These are phyloP conservation scores for Aspergillus pseudotamarii DNA, from an alignment of 2,329 filamentous ascomycete species.

Conservation along the genomic window DNA sequence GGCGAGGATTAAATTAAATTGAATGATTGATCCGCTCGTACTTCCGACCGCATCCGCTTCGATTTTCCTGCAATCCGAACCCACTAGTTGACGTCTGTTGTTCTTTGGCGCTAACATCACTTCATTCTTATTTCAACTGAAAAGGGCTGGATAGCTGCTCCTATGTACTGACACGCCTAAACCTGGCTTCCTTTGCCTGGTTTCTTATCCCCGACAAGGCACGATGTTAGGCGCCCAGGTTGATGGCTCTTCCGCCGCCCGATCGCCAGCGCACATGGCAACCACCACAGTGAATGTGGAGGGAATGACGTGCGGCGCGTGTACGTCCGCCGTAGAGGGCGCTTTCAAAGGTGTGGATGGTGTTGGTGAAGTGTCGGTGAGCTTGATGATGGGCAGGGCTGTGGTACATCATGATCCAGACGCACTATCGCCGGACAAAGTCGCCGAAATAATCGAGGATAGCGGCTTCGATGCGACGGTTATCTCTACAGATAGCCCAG, in stretches of 20 bases:
- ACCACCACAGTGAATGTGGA: conserved; percentile 89
- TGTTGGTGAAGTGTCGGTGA: conserved; percentile 84
- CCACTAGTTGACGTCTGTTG: conserved; percentile 3
- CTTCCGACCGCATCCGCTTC: conserved; percentile 16
- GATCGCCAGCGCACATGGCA: conserved; percentile 67
- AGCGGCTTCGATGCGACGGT: conserved; percentile 88
- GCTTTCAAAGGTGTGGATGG: conserved; percentile 83
- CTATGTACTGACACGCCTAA: conserved; percentile 20
- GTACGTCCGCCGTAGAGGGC: conserved; percentile 91
- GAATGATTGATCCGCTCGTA: conserved; percentile 1
- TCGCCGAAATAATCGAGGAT: conserved; percentile 87
- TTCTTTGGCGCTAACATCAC: background rate
- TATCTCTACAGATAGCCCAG: conserved; percentile 76
- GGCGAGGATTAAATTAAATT: background rate
- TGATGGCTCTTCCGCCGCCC: conserved; percentile 15
- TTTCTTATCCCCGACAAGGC: conserved; percentile 17
- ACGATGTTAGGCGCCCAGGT: conserved; percentile 24
- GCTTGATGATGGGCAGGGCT: conserved; percentile 92
- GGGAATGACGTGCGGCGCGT: conserved; percentile 87
- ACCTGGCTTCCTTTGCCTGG: conserved; percentile 18
- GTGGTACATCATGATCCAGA: conserved; percentile 85
- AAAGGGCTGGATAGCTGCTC: conserved; percentile 6
- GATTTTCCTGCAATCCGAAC: background rate
- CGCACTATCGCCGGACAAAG: conserved; percentile 70
- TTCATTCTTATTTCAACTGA: background rate